Evolutionary conservation across 2,329 filamentous ascomycete species (phyloP).

Genomic region (Neonectria magnoliae): DNA sequence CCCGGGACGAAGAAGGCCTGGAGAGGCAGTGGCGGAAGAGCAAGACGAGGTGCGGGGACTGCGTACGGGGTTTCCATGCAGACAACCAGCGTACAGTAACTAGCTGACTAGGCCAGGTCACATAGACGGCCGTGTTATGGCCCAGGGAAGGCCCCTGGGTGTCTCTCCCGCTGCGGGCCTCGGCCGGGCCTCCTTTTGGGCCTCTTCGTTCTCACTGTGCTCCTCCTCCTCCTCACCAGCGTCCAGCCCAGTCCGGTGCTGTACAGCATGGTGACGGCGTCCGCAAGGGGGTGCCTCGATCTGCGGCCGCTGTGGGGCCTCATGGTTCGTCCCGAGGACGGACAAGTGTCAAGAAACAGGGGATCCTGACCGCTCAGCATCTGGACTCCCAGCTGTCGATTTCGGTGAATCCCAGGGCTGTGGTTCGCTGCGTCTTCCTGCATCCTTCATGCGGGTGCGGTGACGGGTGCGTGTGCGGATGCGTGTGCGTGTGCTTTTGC

Average conservation of each 20-base stretch:
- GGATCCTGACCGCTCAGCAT: conserved; percentile 44
- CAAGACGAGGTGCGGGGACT: conserved; percentile 2
- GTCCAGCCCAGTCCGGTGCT: conserved; percentile 25
- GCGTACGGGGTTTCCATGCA: conserved; percentile 25
- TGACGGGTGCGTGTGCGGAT: conserved; percentile 14
- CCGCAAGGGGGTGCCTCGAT: conserved; percentile 48
- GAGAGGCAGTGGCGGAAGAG: background rate
- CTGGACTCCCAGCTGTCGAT: conserved; percentile 40
- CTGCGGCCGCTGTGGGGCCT: conserved; percentile 54
- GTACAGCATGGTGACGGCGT: conserved; percentile 23
- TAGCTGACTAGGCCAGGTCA: conserved; percentile 27
- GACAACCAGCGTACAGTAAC: conserved; percentile 21
- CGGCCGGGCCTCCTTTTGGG: conserved; percentile 30
- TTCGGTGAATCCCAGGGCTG: conserved; percentile 50
- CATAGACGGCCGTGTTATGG: conserved; percentile 41
- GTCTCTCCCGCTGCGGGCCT: conserved; percentile 45
- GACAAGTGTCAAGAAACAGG: conserved; percentile 51
- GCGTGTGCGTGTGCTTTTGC: conserved; percentile 13
- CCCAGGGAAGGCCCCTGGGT: conserved; percentile 34
- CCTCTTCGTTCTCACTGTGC: background rate
- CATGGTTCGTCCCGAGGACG: conserved; percentile 51
- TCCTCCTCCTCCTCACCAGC: conserved; percentile 2
- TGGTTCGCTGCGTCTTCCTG: conserved; percentile 45
- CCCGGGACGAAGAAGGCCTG: background rate
- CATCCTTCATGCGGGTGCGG: conserved; percentile 17